Evolutionary conservation across 768 basidiomycete species (phyloP), one percentile per base, ranked within the genome.

Genomic region (Asterophora lycoperdoides): DNA sequence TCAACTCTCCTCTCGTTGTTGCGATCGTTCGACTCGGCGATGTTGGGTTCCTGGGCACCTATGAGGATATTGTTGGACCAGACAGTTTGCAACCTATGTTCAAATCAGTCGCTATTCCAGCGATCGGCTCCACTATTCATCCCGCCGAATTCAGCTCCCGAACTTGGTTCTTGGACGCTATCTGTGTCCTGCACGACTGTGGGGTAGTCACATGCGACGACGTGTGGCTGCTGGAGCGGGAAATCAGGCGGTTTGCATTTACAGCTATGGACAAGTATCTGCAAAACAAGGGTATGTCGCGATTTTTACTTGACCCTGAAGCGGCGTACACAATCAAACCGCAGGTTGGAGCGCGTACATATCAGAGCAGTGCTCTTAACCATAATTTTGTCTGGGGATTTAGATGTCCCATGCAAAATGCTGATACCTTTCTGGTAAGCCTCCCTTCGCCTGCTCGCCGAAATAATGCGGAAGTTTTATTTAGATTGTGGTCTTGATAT

Each of bases 241-340:
- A 77, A 58, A 68, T 77, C 15, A 60, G 71, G 51, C 59, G 71
- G 32, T 73, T 68, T 56, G 73, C 73, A 28, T 77, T 77, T 56
- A 66, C 64, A 18, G 74, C 74, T 46, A 77, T 77, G 75, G 75
- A 76, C 54, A 68, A 63, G 47, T 77, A 73, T 61, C 37, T 76
- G 44, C 69, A 74, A 46, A 72, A 70, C 51, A 68, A 70, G 64
- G 74, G 74, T 73, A 43, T 10, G 35, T 17, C 10, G 8, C 36
- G 53, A 8, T 2, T 13, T 41, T 30, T 32, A 9, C 38, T 28
- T n/a, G 23, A 17, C 35, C 28, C 39, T 46, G 15, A 36, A 23
- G 14, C 6, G 29, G 20, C 19, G 28, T 9, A 35, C 1, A 32
- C 23, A 29, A 17, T 18, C 5, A 38, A 34, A 33, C 1, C 19